phyloP scores from a whole-genome alignment of 2,329 filamentous ascomycete species.

The Botryosphaeria dothidea region DNA sequence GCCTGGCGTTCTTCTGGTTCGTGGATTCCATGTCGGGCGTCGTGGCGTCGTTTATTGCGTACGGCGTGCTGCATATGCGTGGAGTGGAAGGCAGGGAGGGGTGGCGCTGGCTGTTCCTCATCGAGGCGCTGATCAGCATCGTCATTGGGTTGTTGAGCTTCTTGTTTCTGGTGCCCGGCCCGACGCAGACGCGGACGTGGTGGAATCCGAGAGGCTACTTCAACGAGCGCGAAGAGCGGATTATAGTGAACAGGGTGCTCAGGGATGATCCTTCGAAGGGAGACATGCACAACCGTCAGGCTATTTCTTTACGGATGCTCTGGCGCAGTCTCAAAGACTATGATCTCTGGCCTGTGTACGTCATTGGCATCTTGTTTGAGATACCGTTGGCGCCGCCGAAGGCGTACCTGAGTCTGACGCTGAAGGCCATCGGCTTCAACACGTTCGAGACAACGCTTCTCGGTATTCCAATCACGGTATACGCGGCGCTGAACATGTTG shows the following conservation, averaged over 20 bases:
- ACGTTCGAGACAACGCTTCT: slow-evolving; percentile 42
- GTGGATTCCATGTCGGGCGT: slow-evolving; percentile 62
- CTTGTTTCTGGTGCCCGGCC: slow-evolving; percentile 47
- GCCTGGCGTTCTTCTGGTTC: slow-evolving; percentile 69
- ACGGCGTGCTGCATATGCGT: slow-evolving; percentile 63
- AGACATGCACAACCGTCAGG: slow-evolving; percentile 63
- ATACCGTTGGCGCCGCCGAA: slow-evolving; percentile 36
- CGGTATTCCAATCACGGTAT: slow-evolving; percentile 46
- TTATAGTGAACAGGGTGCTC: slow-evolving; percentile 66
- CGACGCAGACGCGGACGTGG: slow-evolving; percentile 64
- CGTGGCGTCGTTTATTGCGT: slow-evolving; percentile 41
- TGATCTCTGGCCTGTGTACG: slow-evolving; percentile 53
- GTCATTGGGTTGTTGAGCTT: slow-evolving; percentile 54
- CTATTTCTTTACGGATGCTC: slow-evolving; percentile 49
- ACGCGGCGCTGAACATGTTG: slow-evolving; percentile 52
- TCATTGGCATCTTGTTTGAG: slow-evolving; percentile 36
- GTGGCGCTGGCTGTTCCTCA: slow-evolving; percentile 65
- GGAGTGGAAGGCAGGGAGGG: slow-evolving; percentile 58
- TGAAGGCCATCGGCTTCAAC: slow-evolving; percentile 35
- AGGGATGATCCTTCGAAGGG: slow-evolving; percentile 59
- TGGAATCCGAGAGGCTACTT: slow-evolving; percentile 67
- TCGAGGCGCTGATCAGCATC: slow-evolving; percentile 59
- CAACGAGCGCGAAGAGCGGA: slow-evolving; percentile 66
- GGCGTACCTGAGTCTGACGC: slow-evolving; percentile 38
- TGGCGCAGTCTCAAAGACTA: slow-evolving; percentile 55